Evolutionary conservation across 441 rosid genomes (phyloP).

Genomic region (Jatropha podagrica): DNA sequence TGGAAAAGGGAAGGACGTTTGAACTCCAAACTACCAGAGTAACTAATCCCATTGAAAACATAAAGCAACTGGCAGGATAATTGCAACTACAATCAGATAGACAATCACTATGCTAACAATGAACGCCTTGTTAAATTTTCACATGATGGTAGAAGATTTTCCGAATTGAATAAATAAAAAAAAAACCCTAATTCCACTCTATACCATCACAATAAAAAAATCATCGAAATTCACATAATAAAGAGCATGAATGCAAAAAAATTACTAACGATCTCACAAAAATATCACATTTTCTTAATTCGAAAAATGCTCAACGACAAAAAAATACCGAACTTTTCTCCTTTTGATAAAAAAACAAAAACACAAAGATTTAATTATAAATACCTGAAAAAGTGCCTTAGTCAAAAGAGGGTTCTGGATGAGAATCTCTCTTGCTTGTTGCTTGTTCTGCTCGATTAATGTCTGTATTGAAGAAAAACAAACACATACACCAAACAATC

Average conservation of each 20-base stretch:
- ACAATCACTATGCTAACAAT: neutral
- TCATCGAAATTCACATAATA: neutral
- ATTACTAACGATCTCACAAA: neutral
- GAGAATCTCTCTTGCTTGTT: conserved; percentile 82
- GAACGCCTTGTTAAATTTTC: too few relatives aligned
- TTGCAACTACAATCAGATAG: neutral
- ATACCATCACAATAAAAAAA: conserved; percentile 3
- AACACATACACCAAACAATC: neutral
- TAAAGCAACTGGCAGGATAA: neutral
- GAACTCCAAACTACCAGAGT: neutral
- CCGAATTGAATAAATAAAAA: too few relatives aligned
- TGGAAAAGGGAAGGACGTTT: neutral
- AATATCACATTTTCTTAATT: neutral
- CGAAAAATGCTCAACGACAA: neutral
- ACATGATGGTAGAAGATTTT: too few relatives aligned
- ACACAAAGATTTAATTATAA: neutral
- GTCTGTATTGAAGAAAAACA: conserved; percentile 34
- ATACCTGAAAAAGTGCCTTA: conserved; percentile 86
- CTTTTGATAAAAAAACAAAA: neutral
- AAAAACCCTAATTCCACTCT: conserved; percentile 23
- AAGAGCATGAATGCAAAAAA: neutral
- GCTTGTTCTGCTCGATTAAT: conserved; percentile 85
- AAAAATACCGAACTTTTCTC: neutral
- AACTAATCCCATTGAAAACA: neutral
- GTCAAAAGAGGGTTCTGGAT: conserved; percentile 88